Conservation (phyloP, 108 stramenopile species). For the Fragilaria crotonensis region DNA sequence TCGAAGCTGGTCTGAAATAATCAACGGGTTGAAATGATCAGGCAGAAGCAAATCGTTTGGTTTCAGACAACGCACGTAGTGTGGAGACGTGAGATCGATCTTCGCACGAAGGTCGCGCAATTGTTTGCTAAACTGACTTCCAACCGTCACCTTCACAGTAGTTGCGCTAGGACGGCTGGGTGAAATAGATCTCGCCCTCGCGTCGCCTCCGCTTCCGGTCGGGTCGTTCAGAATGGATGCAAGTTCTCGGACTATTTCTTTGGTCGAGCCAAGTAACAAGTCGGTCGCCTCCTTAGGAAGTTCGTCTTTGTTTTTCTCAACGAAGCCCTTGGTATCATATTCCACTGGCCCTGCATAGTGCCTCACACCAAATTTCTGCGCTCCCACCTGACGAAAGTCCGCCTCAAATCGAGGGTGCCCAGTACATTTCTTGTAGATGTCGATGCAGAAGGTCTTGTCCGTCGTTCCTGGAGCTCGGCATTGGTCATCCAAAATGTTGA, state of each 20-base stretch:
- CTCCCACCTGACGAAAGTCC: slow-evolving; percentile 45
- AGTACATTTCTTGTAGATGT: slow-evolving; percentile 32
- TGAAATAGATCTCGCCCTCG: slow-evolving; percentile 6
- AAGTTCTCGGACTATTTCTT: slow-evolving; percentile 29
- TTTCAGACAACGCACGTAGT: slow-evolving; percentile 82
- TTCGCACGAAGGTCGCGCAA: slow-evolving; percentile 48
- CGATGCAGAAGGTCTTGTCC: slow-evolving; percentile 44
- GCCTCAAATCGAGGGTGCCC: slow-evolving; percentile 42
- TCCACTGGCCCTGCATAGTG: slow-evolving; percentile 66
- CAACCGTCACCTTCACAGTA: slow-evolving; percentile 37
- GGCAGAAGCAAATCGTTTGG: slow-evolving; percentile 52
- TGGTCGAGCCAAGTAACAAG: slow-evolving; percentile 34
- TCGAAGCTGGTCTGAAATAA: slow-evolving; percentile 60
- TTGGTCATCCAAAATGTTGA: slow-evolving; percentile 52
- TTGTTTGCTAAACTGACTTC: slow-evolving; percentile 46
- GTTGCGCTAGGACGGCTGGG: slow-evolving; percentile 10
- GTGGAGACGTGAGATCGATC: slow-evolving; percentile 50
- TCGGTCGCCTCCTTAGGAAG: slow-evolving; percentile 48
- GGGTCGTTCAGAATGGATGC: slow-evolving; percentile 25
- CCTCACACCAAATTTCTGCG: slow-evolving; percentile 47
- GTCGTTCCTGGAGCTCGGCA: slow-evolving; percentile 49
- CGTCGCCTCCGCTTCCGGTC: slow-evolving; percentile 10
- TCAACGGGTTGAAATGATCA: slow-evolving; percentile 45
- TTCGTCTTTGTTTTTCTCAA: slow-evolving; percentile 75
- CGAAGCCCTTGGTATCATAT: slow-evolving; percentile 53